A percentile compares a stretch with the other conserved stretches of the same genome.
These are phyloP conservation scores for Trichosporon sp. DNA, from an alignment of 1,284 basidiomycete species.

Conservation along the genomic window DNA sequence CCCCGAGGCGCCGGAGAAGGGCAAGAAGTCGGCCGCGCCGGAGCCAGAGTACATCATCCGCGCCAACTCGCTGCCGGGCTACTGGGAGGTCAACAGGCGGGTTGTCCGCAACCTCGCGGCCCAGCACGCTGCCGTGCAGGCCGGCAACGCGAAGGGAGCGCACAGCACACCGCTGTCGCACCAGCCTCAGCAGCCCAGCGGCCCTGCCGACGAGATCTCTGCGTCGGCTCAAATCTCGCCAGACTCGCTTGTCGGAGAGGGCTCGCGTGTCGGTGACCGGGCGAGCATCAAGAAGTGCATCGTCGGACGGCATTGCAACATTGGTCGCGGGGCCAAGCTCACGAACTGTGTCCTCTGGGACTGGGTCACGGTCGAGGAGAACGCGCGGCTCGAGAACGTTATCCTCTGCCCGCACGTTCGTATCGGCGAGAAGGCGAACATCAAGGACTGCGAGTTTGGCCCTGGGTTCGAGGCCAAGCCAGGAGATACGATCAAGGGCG, in stretches of 20 bases:
- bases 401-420: conserved; percentile 78
- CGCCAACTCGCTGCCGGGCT: conserved; percentile 75
- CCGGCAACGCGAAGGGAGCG: not conserved
- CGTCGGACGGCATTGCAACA: conserved; percentile 79
- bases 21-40: conserved; percentile 45
- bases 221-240: conserved; percentile 75
- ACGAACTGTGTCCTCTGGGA: conserved; percentile 84
- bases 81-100: conserved; percentile 72
- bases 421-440: conserved; percentile 71
- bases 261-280: conserved; percentile 75
- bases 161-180: not conserved
- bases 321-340: conserved; percentile 81
- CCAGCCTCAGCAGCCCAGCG: conserved; percentile 4
- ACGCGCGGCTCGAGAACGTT: conserved; percentile 79
- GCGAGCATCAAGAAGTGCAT: conserved; percentile 82
- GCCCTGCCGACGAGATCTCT: conserved; percentile 23
- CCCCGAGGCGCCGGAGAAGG: conserved; percentile 9
- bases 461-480: conserved; percentile 74
- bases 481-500: conserved; percentile 60
- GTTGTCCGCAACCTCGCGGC: conserved; percentile 29
- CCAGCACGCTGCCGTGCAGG: conserved; percentile 21
- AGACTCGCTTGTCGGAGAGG: conserved; percentile 77
- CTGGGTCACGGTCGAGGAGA: conserved; percentile 68
- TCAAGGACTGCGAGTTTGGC: conserved; percentile 78
- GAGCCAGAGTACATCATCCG: conserved; percentile 61